Evolutionary conservation across 345 rosid genomes (phyloP).

Genomic region (Lumnitzera littorea): DNA sequence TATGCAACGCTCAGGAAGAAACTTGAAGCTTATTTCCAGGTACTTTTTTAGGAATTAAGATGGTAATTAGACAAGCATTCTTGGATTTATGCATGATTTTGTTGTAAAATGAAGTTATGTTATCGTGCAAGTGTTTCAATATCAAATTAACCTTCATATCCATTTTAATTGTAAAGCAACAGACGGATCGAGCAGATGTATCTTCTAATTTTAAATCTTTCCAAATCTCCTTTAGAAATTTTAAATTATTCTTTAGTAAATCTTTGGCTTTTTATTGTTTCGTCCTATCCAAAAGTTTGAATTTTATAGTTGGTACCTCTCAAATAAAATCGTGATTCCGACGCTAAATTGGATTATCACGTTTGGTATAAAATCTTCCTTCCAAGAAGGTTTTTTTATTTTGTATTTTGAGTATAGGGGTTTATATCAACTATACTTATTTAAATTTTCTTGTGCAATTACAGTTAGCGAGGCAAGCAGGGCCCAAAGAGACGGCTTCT

Average conservation of each 20-base stretch:
- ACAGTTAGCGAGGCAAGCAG: slow-evolving; percentile 78
- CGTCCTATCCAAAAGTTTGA: not conserved
- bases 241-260: no score
- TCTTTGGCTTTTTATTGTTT: no score
- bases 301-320: no score
- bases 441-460: not conserved
- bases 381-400: no score
- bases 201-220: not conserved
- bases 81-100: not conserved
- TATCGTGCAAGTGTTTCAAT: not conserved
- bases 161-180: not conserved
- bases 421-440: no score
- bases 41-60: not conserved
- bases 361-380: no score
- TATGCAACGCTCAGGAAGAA: slow-evolving; percentile 65
- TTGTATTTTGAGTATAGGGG: no score
- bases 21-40: slow-evolving; percentile 90
- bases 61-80: no score
- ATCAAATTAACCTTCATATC: no score
- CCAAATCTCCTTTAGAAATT: no score
- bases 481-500: slow-evolving; percentile 55
- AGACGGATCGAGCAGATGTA: not conserved
- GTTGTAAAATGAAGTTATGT: not conserved
- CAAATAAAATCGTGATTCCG: no score
- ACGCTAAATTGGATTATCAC: no score